These are phyloP conservation scores for Venturia asperata DNA, from an alignment of 2,329 filamentous ascomycete species.

Conservation along the genomic window DNA sequence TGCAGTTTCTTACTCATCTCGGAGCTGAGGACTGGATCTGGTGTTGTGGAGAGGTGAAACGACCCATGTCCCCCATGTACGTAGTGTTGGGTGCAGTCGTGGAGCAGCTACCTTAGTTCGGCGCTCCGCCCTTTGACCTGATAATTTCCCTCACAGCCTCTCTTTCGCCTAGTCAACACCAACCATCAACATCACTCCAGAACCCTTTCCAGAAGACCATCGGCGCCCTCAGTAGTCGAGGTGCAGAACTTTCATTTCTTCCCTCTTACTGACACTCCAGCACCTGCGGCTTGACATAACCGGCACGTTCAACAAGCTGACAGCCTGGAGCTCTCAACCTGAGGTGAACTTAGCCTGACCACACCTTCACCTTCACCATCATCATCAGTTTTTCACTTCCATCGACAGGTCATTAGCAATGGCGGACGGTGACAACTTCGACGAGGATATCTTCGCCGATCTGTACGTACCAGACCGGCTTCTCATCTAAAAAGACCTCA, in stretches of 20 bases:
- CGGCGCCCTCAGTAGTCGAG: neutral
- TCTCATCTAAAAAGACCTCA: neutral
- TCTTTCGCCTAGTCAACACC: slow-evolving; percentile 18
- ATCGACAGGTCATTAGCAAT: slow-evolving; percentile 40
- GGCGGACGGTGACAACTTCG: slow-evolving; percentile 74
- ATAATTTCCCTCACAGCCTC: neutral
- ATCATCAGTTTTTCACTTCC: neutral
- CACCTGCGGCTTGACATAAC: neutral
- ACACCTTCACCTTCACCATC: slow-evolving; percentile 18
- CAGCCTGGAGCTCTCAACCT: slow-evolving; percentile 4
- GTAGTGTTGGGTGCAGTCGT: neutral
- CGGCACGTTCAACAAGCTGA: neutral
- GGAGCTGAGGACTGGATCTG: neutral
- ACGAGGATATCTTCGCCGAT: slow-evolving; percentile 93
- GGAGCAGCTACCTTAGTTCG: slow-evolving; percentile 9
- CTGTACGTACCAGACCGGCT: slow-evolving; percentile 58
- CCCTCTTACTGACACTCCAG: neutral
- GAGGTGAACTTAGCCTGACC: slow-evolving; percentile 17
- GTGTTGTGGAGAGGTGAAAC: slow-evolving; percentile 2
- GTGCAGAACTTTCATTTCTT: neutral
- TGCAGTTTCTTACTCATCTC: slow-evolving; percentile 41
- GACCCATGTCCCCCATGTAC: neutral
- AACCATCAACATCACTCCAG: neutral
- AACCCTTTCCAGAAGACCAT: neutral
- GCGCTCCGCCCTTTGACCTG: neutral